Evolutionary conservation across 352 stramenopile species (phyloP), one percentile per base, ranked within the genome.

Genomic region (Elongisporangium prolatum): DNA sequence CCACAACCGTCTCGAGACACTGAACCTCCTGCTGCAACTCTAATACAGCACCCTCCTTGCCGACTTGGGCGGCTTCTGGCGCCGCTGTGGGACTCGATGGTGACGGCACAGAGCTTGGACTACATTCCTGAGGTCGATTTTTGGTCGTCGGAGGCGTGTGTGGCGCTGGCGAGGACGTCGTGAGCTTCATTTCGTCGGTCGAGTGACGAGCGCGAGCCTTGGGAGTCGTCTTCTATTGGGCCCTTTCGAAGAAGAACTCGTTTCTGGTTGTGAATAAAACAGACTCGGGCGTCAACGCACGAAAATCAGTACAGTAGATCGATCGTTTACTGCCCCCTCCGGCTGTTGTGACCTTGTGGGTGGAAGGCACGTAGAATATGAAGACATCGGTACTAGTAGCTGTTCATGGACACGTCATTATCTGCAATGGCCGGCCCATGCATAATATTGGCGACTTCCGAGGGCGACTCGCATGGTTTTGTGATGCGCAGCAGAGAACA

Each of bases 21-120:
- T 82, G 58, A 14, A 83, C 67, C 44, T 85, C 72, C 22, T 82
- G 53, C 10, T 68, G 57, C 1, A 82, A 68, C 25, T 77, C 70
- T 7, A 44, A 44, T 44, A 44, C 34, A 44, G 34, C 34, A 44
- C 34, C 34, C 34, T 44, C 34, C 34, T 44, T 7, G 34, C 34
- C 10, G 34, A 44, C 34, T 44, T 44, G 34, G 34, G 34, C 34
- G 34, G 34, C 34, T 17, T 44, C 34, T 44, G 34, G 34, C 1
- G 34, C 34, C 5, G 34, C 34, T 13, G 34, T 44, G 34, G 34
- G 34, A 13, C 34, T 44, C 34, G 34, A 44, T 44, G 34, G 34
- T 13, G 34, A 44, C 34, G 34, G 34, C 1, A 13, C 34, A 1
- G 34, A 17, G 34, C 9, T 44, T 44, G 34, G 34, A 44, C 34